Percentiles rank a stretch among this genome's conserved stretches.
phyloP scores from a whole-genome alignment of 225 moss, liverwort and hornwort species.

The Straminergon stramineum region DNA sequence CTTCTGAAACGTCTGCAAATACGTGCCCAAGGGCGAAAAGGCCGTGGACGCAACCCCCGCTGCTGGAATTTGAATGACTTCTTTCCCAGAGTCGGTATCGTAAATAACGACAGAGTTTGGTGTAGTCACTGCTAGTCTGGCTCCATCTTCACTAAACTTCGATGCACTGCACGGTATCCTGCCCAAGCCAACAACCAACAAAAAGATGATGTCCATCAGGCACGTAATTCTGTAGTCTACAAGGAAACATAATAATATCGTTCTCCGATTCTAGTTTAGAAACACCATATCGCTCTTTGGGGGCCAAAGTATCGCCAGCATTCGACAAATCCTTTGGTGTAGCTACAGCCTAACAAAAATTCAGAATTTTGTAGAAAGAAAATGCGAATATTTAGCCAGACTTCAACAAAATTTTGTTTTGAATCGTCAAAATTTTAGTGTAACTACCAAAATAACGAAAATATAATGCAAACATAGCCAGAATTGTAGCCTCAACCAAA shows the following conservation, averaged over 20 bases:
- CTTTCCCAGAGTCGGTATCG: slow-evolving; percentile 49
- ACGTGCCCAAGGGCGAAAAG: slow-evolving; percentile 79
- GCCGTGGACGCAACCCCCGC: slow-evolving; percentile 51
- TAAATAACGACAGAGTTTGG: slow-evolving; percentile 53
- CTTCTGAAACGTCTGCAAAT: slow-evolving; percentile 92
- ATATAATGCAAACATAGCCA: neutral
- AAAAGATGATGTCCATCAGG: neutral
- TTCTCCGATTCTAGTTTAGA: neutral
- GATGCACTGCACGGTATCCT: slow-evolving; percentile 76
- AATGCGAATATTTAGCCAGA: neutral
- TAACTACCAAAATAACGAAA: neutral
- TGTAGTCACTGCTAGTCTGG: slow-evolving; percentile 60
- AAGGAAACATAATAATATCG: neutral
- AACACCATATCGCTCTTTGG: neutral
- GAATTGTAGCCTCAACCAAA: neutral
- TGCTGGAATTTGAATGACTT: slow-evolving; percentile 52
- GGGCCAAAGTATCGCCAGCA: neutral
- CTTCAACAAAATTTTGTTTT: neutral
- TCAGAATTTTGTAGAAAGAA: neutral
- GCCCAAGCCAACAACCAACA: slow-evolving; percentile 4
- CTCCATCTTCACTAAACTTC: slow-evolving; percentile 71
- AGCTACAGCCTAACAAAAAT: too few relatives aligned
- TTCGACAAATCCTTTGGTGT: neutral
- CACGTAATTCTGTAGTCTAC: neutral
- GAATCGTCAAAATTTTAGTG: neutral